These are phyloP conservation scores for Aspergillus sp. DNA, from an alignment of 2,329 filamentous ascomycete genomes.

Conservation along the genomic window DNA sequence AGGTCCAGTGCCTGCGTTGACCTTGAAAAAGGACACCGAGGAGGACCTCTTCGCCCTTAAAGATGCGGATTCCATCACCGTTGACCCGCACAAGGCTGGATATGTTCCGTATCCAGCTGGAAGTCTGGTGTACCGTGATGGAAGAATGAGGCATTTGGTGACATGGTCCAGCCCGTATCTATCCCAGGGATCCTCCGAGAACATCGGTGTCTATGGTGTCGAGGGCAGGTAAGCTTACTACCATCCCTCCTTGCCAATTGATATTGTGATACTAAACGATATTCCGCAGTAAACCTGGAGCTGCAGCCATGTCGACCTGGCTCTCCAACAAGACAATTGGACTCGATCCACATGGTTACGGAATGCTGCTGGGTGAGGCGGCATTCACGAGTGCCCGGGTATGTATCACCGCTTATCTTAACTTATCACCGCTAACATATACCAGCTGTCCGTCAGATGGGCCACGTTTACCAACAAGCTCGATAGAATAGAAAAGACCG, in stretches of 20 bases:
- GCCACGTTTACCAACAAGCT: too few relatives aligned
- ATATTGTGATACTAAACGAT: too few relatives aligned
- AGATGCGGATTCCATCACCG: slow-evolving; percentile 42
- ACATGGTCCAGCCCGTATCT: slow-evolving; percentile 43
- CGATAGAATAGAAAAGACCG: too few relatives aligned
- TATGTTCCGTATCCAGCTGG: slow-evolving; percentile 47
- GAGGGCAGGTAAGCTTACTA: slow-evolving; percentile 28
- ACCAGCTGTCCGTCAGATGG: too few relatives aligned
- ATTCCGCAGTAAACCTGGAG: slow-evolving; percentile 41
- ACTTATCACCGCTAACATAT: too few relatives aligned
- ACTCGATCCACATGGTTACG: slow-evolving; percentile 38
- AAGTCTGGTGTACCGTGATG: slow-evolving; percentile 42
- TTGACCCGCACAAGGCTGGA: slow-evolving; percentile 47
- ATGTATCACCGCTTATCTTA: slow-evolving; percentile 1
- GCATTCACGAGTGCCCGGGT: slow-evolving; percentile 42
- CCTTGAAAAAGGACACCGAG: slow-evolving; percentile 14
- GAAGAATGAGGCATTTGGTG: slow-evolving; percentile 39
- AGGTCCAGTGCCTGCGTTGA: slow-evolving; percentile 20
- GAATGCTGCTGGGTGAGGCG: slow-evolving; percentile 39
- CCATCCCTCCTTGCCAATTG: too few relatives aligned
- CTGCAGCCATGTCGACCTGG: slow-evolving; percentile 42
- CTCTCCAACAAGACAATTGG: slow-evolving; percentile 43
- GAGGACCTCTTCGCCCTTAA: slow-evolving; percentile 37
- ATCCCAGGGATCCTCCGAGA: slow-evolving; percentile 34
- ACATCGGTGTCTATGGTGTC: slow-evolving; percentile 42